These are phyloP conservation scores for Podila minutissima DNA, from an alignment of 192 early-diverging fungal genomes.

Conservation along the genomic window DNA sequence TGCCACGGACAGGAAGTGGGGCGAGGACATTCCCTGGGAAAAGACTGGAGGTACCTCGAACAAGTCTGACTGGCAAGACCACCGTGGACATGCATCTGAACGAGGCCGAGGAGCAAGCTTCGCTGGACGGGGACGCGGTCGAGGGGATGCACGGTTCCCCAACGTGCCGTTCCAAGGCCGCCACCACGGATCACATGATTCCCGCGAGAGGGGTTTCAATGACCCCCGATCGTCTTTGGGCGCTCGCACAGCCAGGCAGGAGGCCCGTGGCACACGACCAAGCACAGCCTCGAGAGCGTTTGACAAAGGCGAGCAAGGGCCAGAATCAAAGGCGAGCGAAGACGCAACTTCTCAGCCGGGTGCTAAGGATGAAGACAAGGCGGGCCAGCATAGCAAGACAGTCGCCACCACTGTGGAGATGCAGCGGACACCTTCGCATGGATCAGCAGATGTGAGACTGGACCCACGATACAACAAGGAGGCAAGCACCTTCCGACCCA, in stretches of 20 bases:
- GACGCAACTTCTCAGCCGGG: not conserved
- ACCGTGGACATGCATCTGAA: not conserved
- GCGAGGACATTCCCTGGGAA: slow-evolving; percentile 17
- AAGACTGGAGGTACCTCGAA: not conserved
- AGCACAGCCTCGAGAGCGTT: not conserved
- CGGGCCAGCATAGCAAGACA: no score
- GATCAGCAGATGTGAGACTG: slow-evolving; percentile 11
- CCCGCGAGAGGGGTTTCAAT: not conserved
- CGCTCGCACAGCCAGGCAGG: not conserved
- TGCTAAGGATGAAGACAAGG: not conserved
- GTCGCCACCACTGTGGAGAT: not conserved
- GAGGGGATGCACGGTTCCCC: not conserved
- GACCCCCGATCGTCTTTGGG: not conserved
- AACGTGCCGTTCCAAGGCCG: not conserved
- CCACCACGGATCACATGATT: not conserved
- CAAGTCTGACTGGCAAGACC: not conserved
- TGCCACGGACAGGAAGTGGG: slow-evolving; percentile 8
- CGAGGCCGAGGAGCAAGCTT: not conserved
- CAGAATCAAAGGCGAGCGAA: not conserved
- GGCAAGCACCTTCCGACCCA: not conserved
- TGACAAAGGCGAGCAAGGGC: not conserved
- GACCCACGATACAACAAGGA: slow-evolving; percentile 11
- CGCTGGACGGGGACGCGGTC: not conserved
- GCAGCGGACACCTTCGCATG: not conserved
- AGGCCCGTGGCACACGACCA: not conserved